Conservation (phyloP, 2,329 filamentous ascomycete species). For the Fusarium austroafricanum region DNA sequence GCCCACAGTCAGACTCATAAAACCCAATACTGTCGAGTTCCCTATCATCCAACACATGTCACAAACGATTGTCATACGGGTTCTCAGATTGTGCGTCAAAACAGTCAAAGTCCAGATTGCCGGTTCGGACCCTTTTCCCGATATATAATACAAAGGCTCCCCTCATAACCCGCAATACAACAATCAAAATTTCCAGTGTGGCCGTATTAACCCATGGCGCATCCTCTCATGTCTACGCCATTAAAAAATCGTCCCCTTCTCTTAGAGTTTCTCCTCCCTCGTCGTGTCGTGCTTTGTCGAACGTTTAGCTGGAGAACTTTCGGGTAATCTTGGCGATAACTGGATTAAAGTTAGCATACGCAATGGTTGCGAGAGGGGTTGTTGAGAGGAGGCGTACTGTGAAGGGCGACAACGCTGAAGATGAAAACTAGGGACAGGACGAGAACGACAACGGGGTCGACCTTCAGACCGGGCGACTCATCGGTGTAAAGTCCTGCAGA, state of each 20-base stretch:
- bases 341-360: conserved; percentile 54
- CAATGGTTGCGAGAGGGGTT: neutral
- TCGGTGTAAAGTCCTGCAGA: conserved; percentile 89
- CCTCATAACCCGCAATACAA: conserved; percentile 46
- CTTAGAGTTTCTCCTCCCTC: conserved; percentile 2
- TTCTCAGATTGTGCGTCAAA: conserved; percentile 28
- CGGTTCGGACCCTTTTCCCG: conserved; percentile 44
- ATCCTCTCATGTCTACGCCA: conserved; percentile 39
- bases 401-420: conserved; percentile 96
- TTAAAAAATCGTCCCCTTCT: conserved; percentile 32
- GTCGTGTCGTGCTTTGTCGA: conserved; percentile 24
- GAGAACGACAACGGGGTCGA: conserved; percentile 96
- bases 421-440: conserved; percentile 98
- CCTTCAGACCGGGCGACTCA: conserved; percentile 96
- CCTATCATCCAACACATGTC: neutral
- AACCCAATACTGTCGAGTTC: too few relatives aligned
- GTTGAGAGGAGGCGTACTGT: conserved; percentile 73
- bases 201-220: conserved; percentile 45
- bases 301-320: conserved; percentile 76
- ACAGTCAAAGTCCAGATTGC: conserved; percentile 42
- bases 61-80: neutral
- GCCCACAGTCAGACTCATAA: too few relatives aligned
- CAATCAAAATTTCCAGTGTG: conserved; percentile 46
- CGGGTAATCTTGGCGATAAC: conserved; percentile 96
- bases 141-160: conserved; percentile 50